Conservation (phyloP, 768 basidiomycete genomes). For the Lentinula raphanica region DNA sequence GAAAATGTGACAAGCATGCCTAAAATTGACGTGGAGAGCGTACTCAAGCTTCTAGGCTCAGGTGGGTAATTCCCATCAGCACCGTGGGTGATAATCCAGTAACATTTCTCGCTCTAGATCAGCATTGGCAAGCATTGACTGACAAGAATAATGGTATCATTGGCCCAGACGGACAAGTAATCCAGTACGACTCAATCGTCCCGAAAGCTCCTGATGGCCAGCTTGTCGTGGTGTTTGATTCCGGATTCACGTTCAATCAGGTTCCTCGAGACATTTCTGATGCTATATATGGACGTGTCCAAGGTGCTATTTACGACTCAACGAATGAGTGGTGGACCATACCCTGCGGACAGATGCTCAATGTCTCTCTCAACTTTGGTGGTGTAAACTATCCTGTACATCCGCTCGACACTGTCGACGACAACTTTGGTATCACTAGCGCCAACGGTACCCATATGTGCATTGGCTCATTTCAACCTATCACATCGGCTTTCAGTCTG, state of each 20-base stretch:
- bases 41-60: slow-evolving; percentile 50
- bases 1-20: slow-evolving; percentile 58
- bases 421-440: slow-evolving; percentile 48
- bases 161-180: slow-evolving; percentile 68
- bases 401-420: slow-evolving; percentile 63
- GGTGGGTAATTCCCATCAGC: slow-evolving; percentile 17
- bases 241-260: slow-evolving; percentile 62
- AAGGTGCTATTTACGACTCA: slow-evolving; percentile 61
- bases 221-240: slow-evolving; percentile 70
- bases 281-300: slow-evolving; percentile 75
- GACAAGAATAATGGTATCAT: slow-evolving; percentile 64
- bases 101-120: slow-evolving; percentile 34
- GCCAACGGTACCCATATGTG: slow-evolving; percentile 51
- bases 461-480: slow-evolving; percentile 79
- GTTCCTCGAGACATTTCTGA: slow-evolving; percentile 72
- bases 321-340: slow-evolving; percentile 59
- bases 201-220: slow-evolving; percentile 59
- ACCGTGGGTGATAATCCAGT: background rate
- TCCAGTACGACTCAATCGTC: slow-evolving; percentile 60
- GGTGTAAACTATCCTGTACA: slow-evolving; percentile 67
- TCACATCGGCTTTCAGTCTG: slow-evolving; percentile 72
- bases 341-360: slow-evolving; percentile 70
- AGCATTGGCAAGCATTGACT: slow-evolving; percentile 77
- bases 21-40: slow-evolving; percentile 60
- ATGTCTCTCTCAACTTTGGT: slow-evolving; percentile 67